Evolutionary conservation across 2,329 filamentous ascomycete species (phyloP).

Genomic region (Paecilomyces formosus): DNA sequence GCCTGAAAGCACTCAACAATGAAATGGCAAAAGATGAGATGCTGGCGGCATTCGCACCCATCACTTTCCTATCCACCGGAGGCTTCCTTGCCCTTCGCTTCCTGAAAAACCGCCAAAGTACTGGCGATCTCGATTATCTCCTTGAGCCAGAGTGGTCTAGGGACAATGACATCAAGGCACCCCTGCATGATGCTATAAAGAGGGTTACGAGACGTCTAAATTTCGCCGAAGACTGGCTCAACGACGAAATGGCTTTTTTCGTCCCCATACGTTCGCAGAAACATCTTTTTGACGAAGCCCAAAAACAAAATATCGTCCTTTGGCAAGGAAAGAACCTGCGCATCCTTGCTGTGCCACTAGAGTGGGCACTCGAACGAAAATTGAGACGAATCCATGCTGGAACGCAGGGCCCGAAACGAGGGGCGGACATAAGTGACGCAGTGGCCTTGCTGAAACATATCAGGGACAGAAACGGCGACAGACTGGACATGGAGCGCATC

Average conservation of each 20-base stretch:
- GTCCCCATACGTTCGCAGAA: constrained; percentile 15
- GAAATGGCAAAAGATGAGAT: constrained; percentile 22
- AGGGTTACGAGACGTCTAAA: constrained; percentile 14
- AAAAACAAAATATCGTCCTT: constrained; percentile 23
- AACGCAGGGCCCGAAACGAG: constrained; percentile 13
- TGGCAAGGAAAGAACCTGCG: constrained; percentile 20
- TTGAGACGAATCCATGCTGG: constrained; percentile 20
- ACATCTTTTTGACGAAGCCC: constrained; percentile 19
- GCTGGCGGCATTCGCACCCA: constrained; percentile 25
- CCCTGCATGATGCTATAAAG: constrained; percentile 17
- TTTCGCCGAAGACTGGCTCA: constrained; percentile 20
- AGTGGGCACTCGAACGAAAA: constrained; percentile 30
- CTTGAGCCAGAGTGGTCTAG: constrained; percentile 24
- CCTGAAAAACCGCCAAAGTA: constrained; percentile 22
- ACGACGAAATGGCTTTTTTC: constrained; percentile 25
- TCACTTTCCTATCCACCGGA: constrained; percentile 21
- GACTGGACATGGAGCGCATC: constrained; percentile 17
- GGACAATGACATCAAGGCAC: constrained; percentile 22
- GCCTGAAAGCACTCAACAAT: constrained; percentile 21
- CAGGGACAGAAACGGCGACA: constrained; percentile 13
- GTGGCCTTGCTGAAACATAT: constrained; percentile 21
- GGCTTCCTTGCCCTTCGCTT: constrained; percentile 24
- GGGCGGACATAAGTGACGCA: constrained; percentile 21
- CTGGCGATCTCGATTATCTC: constrained; percentile 24
- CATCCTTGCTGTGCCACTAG: constrained; percentile 24